phyloP scores from a whole-genome alignment of 139 green algal genomes.

The Chlorella sp. region DNA sequence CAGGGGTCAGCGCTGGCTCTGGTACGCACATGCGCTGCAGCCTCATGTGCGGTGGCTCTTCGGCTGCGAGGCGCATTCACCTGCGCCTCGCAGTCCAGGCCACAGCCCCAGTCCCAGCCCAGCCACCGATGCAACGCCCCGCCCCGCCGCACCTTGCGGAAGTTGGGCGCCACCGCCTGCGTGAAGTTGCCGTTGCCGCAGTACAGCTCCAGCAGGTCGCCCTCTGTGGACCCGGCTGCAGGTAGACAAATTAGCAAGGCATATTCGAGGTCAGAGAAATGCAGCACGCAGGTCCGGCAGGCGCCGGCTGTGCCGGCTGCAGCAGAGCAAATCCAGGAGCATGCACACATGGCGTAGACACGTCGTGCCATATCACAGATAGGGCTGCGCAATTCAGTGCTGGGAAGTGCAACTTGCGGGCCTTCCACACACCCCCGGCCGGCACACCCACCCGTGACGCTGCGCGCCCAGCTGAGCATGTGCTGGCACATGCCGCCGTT shows the following conservation, averaged over 20 bases:
- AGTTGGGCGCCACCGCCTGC: conserved; percentile 84
- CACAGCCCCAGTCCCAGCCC: too few relatives aligned
- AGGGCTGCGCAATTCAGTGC: too few relatives aligned
- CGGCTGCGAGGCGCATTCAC: too few relatives aligned
- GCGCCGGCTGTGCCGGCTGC: neutral
- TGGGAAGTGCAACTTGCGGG: neutral
- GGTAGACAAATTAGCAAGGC: neutral
- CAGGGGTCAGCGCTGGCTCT: neutral
- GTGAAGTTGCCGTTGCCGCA: conserved; percentile 98
- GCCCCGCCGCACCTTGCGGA: conserved; percentile 57
- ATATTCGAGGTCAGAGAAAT: neutral
- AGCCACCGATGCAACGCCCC: too few relatives aligned
- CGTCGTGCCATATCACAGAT: too few relatives aligned
- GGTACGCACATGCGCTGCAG: neutral
- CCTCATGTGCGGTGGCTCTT: too few relatives aligned
- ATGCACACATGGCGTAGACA: too few relatives aligned
- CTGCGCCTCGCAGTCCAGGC: too few relatives aligned
- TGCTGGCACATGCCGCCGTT: conserved; percentile 83
- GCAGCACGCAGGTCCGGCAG: neutral
- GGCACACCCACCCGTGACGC: conserved; percentile 9
- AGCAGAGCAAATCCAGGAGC: neutral
- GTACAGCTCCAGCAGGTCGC: conserved; percentile 89
- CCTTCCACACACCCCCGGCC: neutral
- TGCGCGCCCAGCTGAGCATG: conserved; percentile 90
- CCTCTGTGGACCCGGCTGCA: conserved; percentile 20